These are phyloP conservation scores for Dendrocalamus latiflorus DNA, from an alignment of 202 grass and related monocot species.

Conservation along the genomic window DNA sequence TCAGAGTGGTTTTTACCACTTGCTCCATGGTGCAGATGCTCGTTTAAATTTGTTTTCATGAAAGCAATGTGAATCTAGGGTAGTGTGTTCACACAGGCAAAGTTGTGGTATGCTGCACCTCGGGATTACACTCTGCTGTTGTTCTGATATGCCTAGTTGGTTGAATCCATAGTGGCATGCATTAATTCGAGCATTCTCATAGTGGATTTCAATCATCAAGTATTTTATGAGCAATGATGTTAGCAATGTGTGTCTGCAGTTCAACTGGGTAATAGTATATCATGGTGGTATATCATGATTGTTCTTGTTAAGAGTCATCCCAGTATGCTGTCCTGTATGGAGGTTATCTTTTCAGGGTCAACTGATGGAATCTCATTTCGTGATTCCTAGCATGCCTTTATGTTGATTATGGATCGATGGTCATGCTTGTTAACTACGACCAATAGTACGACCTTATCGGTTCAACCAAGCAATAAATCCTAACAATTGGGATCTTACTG, in stretches of 20 bases:
- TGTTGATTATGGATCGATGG: constrained; percentile 17
- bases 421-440: background rate
- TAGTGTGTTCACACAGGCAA: constrained; percentile 26
- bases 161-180: background rate
- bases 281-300: constrained; percentile 10
- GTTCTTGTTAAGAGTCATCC: constrained; percentile 12
- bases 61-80: constrained; percentile 27
- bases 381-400: constrained; percentile 21
- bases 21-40: background rate
- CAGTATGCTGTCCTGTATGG: constrained; percentile 1
- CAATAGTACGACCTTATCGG: background rate
- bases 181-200: background rate
- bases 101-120: background rate
- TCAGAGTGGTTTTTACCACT: background rate
- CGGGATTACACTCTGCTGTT: constrained; percentile 23
- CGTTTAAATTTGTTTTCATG: constrained; percentile 6
- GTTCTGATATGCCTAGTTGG: constrained; percentile 4
- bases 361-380: constrained; percentile 8
- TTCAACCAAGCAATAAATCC: constrained; percentile 27
- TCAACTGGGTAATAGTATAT: constrained; percentile 23
- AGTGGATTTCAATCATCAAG: constrained; percentile 18
- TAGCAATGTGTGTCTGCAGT: background rate
- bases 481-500: constrained; percentile 17
- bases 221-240: background rate
- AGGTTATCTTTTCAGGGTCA: constrained; percentile 23